A percentile compares a stretch with the other conserved stretches of the same genome.
Conservation (phyloP, 2,329 filamentous ascomycete species). For the Pseudogymnoascus sp. region DNA sequence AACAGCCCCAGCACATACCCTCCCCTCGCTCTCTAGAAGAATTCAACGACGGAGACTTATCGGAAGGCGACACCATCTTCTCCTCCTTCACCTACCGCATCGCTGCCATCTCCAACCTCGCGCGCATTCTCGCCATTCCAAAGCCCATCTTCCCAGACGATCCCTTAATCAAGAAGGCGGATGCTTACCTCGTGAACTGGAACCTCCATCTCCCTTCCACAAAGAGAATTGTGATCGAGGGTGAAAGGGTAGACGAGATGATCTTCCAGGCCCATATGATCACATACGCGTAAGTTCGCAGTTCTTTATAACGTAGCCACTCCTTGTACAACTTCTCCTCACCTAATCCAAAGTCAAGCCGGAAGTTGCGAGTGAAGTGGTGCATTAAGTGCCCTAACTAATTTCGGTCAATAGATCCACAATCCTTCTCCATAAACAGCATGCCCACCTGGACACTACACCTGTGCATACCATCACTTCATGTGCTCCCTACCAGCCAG, state of each 20-base stretch:
- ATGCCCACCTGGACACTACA: conserved; percentile 62
- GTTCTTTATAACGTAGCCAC: background rate
- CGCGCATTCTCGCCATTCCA: conserved; percentile 58
- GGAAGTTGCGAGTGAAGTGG: background rate
- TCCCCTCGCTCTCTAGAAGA: conserved; percentile 58
- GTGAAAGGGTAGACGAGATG: conserved; percentile 74
- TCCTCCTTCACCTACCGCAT: conserved; percentile 83
- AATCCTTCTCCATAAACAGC: conserved; percentile 68
- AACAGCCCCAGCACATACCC: conserved; percentile 45
- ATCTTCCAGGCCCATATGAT: conserved; percentile 90
- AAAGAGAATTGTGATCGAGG: conserved; percentile 56
- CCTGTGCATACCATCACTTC: conserved; percentile 49
- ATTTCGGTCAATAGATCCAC: conserved; percentile 21
- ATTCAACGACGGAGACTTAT: conserved; percentile 62
- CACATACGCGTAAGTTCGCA: conserved; percentile 34
- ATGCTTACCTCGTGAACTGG: conserved; percentile 61
- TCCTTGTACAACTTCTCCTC: background rate
- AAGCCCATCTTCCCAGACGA: conserved; percentile 45
- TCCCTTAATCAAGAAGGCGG: conserved; percentile 46
- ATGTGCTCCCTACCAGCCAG: conserved; percentile 46
- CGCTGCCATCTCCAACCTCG: conserved; percentile 70
- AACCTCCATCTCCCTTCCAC: conserved; percentile 64
- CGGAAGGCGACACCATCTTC: conserved; percentile 60
- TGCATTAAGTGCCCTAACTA: background rate
- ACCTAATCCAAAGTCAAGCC: background rate